These are phyloP conservation scores for Helminthosporium solani DNA, from an alignment of 2,329 filamentous ascomycete genomes.

Conservation along the genomic window DNA sequence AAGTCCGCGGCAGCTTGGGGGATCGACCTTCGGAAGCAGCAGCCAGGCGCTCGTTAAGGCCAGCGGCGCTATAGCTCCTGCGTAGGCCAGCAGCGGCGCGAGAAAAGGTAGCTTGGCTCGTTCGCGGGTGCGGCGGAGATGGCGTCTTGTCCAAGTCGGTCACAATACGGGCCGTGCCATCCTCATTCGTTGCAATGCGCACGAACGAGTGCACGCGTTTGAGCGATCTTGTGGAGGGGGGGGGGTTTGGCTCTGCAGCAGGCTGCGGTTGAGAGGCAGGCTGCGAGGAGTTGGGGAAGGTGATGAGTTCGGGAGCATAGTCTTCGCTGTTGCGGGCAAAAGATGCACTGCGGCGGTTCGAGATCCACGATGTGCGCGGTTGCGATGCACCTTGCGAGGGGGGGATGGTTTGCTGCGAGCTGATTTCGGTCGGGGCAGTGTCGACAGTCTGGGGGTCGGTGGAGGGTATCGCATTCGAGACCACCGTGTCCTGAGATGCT, in stretches of 20 bases:
- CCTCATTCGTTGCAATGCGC: constrained; percentile 78
- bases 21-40: constrained; percentile 31
- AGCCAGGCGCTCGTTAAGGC: constrained; percentile 38
- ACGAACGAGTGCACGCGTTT: constrained; percentile 56
- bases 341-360: constrained; percentile 49
- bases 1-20: constrained; percentile 49
- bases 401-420: constrained; percentile 33
- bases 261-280: constrained; percentile 5
- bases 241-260: constrained; percentile 35
- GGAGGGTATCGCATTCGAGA: constrained; percentile 21
- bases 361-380: constrained; percentile 44
- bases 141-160: constrained; percentile 68
- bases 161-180: constrained; percentile 87
- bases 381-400: constrained; percentile 35
- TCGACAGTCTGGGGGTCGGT: constrained; percentile 26
- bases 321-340: constrained; percentile 40
- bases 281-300: constrained; percentile 27
- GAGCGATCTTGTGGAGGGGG: constrained; percentile 49
- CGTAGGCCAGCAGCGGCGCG: constrained; percentile 57
- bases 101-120: constrained; percentile 45
- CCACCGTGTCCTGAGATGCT: constrained; percentile 21
- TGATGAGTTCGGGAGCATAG: constrained; percentile 32
- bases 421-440: constrained; percentile 17
- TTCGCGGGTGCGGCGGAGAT: constrained; percentile 60
- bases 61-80: constrained; percentile 69